Evolutionary conservation across 73 alveolate species (phyloP), one percentile per base, ranked within the genome.

Genomic region (Urostyla sp.): DNA sequence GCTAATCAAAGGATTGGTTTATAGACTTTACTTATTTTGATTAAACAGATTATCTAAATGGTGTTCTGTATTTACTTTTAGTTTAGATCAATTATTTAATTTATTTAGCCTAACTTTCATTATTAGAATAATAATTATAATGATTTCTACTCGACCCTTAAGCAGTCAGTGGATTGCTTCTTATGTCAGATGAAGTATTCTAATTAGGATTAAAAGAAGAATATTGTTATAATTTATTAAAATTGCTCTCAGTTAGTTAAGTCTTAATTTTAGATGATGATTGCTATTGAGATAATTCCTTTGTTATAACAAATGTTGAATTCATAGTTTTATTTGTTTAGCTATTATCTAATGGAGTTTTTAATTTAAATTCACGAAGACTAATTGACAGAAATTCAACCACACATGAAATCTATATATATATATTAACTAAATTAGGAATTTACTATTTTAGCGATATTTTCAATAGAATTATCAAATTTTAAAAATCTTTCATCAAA

Each of bases 161-260:
- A n/a, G 79, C 59, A 63, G 79, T 63, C 26, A 7, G n/a, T 10
- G 79, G 79, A 1, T 43, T 13, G 21, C 45, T 43, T 63, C 30
- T 63, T 6, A 63, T 21, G 20, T 63, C 79, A 63, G 44, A 38
- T 21, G 16, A 63, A 16, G 50, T 43, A 40, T 18, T 63, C 16
- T 63, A 46, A 55, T 55, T 55, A 26, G 31, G 16, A 2, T 27
- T 63, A 3, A n/a, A 16, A 63, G 51, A 11, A 10, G 10, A 11
- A 40, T 10, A 15, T 40, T 40, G 51, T 15, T 40, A 40, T 40
- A 11, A 10, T 40, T 40, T 40, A 40, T 11, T 10, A 11, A 10
- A 10, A 10, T 40, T 11, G 20, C 26, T 7, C 44, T 38, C 10
- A 46, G 26, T 63, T 63, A 21, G 79, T 40, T 11, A 11, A 40